These are phyloP conservation scores for Tricholoma bakamatsutake DNA, from an alignment of 768 basidiomycete species.

Conservation along the genomic window DNA sequence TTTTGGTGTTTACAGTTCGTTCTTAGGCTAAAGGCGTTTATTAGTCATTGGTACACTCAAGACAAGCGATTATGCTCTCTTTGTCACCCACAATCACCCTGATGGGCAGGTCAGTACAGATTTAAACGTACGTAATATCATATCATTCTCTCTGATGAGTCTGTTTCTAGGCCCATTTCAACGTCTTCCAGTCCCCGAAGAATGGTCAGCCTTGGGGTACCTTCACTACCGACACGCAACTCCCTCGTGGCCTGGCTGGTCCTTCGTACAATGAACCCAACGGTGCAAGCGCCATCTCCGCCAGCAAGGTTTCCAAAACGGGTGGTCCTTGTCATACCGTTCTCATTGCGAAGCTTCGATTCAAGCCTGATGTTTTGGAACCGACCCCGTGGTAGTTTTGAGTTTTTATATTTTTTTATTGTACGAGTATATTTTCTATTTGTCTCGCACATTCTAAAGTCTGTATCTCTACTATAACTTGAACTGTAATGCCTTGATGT, in stretches of 20 bases:
- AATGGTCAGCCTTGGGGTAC: constrained; percentile 67
- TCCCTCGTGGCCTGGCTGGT: constrained; percentile 34
- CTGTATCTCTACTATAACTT: no score
- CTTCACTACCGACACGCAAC: constrained; percentile 56
- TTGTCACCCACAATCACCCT: constrained; percentile 68
- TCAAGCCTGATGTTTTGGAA: constrained; percentile 53
- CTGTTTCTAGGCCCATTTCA: constrained; percentile 53
- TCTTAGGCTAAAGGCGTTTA: not conserved
- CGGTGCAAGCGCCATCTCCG: constrained; percentile 28
- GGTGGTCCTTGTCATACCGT: constrained; percentile 49
- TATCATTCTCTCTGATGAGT: not conserved
- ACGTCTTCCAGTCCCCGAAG: constrained; percentile 50
- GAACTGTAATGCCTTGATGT: no score
- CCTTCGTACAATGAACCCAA: constrained; percentile 41
- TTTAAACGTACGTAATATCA: not conserved
- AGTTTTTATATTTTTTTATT: not conserved
- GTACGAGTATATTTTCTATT: not conserved
- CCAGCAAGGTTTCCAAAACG: constrained; percentile 48
- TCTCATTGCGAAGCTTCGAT: constrained; percentile 57
- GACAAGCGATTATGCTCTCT: constrained; percentile 65
- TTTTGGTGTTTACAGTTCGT: not conserved
- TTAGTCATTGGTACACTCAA: constrained; percentile 65
- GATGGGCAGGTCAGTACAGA: constrained; percentile 42
- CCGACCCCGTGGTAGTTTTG: constrained; percentile 38
- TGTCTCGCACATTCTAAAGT: not conserved